These are phyloP conservation scores for Epithele typhae DNA, from an alignment of 768 basidiomycete genomes.

Conservation along the genomic window DNA sequence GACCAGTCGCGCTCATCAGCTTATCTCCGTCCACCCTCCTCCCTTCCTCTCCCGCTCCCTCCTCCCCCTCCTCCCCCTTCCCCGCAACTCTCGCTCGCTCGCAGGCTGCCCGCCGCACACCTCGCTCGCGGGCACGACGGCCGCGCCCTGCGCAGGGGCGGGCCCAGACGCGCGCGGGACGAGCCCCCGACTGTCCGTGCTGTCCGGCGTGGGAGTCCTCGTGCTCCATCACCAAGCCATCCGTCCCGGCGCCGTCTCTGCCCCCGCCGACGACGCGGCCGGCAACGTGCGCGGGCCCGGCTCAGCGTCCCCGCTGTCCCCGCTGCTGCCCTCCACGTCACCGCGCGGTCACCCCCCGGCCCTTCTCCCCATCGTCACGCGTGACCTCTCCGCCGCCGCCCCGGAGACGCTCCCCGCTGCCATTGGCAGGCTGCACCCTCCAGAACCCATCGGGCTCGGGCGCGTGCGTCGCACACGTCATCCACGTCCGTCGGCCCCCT, in stretches of 20 bases:
- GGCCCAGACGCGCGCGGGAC: constrained; percentile 11
- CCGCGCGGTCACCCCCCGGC: neutral
- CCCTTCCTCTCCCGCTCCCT: neutral
- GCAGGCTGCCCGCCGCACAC: constrained; percentile 2
- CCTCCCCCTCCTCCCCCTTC: constrained; percentile 8
- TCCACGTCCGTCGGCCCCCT: neutral
- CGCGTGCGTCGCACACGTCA: neutral
- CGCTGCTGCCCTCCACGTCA: constrained; percentile 6
- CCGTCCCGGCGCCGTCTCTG: constrained; percentile 55
- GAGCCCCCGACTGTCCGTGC: constrained; percentile 4
- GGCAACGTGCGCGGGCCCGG: constrained; percentile 52
- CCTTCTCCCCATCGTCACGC: constrained; percentile 4
- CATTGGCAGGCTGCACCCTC: too few species aligned
- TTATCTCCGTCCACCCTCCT: constrained; percentile 16
- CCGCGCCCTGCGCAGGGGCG: constrained; percentile 3
- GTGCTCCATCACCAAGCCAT: constrained; percentile 12
- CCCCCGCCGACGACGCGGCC: constrained; percentile 58
- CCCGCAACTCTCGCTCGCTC: neutral
- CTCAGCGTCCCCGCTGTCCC: constrained; percentile 77
- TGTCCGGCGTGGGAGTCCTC: constrained; percentile 15
- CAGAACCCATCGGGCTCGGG: too few species aligned
- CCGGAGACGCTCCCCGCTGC: neutral
- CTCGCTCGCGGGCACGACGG: neutral
- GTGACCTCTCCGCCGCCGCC: constrained; percentile 1
- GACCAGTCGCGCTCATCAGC: constrained; percentile 23